phyloP scores from a whole-genome alignment of 352 stramenopile genomes.

The Phytophthora pinifolia region DNA sequence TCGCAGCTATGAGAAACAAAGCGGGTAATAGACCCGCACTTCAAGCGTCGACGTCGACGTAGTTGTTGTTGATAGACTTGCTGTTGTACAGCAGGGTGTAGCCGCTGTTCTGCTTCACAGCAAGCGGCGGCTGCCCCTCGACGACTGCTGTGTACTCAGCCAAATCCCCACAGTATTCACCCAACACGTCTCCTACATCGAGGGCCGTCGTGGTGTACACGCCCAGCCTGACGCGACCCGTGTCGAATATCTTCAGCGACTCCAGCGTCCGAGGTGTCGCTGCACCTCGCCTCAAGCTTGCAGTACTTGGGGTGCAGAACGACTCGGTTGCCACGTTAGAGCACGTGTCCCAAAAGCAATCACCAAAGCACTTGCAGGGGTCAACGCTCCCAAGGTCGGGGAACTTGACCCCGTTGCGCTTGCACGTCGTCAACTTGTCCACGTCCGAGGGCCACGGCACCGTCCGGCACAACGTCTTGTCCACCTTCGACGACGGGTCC shows the following conservation, averaged over 20 bases:
- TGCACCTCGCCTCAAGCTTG: slow-evolving; percentile 1
- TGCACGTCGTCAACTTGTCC: background rate
- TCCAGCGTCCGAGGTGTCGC: background rate
- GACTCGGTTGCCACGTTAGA: too few species aligned
- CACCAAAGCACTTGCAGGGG: background rate
- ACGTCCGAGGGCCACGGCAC: slow-evolving; percentile 5
- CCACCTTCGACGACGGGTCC: slow-evolving; percentile 1
- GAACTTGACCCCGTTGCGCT: slow-evolving; percentile 6
- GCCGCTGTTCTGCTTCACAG: too few species aligned
- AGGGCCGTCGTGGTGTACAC: too few species aligned
- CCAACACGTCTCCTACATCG: too few species aligned
- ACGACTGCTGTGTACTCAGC: too few species aligned
- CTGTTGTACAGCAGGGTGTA: background rate
- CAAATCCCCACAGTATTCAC: background rate
- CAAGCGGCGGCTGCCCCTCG: too few species aligned
- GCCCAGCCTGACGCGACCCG: background rate
- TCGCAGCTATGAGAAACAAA: background rate
- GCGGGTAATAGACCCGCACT: background rate
- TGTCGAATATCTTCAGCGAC: background rate
- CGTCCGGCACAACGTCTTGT: background rate
- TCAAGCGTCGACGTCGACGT: background rate
- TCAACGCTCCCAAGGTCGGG: slow-evolving; percentile 6
- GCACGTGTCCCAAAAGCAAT: too few species aligned
- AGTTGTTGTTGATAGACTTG: background rate
- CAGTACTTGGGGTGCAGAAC: too few species aligned